Base-by-base conservation (phyloP, 2,329 filamentous ascomycete genomes). In the Lasiodiplodia gonubiensis region DNA sequence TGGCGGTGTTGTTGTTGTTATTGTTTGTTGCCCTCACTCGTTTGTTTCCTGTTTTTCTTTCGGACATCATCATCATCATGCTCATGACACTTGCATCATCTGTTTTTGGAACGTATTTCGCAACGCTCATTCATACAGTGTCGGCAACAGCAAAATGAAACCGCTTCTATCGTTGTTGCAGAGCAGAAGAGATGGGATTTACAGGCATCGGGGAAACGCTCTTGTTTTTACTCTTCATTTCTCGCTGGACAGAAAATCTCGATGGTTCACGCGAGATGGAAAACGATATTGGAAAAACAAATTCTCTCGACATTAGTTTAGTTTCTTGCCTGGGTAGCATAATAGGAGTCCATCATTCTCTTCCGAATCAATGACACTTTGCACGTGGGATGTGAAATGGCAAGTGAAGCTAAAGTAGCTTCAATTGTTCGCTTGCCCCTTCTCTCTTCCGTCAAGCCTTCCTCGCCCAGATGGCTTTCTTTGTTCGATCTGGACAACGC, bases 311-410 rank as follows among this genome's bases (percentile, higher is more conserved):
- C 42, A 23, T 49, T 5, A 21, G 5, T 63, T n/a, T 46, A 51
- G 59, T 46, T 39, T 7, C 12, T 37, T 35, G 30, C 18, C 23
- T 51, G 46, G 42, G 42, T 51, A 63, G 59, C 59, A 63, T 63
- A 63, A 63, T 63, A 63, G 59, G 59, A 63, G 59, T 63, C 59
- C 33, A 48, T 51, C 59, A 37, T 63, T 63, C 59, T 51, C 30
- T 63, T 37, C 7, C 4, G 3, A 51, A 8, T 5, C 4, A 30
- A 27, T 21, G 18, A 21, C 27, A 10, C 7, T 55, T 12, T 39
- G 53, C 11, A 21, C 0, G 42, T 21, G 12, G 7, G 18, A n/a
- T 46, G 49, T 27, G 18, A n/a, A n/a, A 30, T 30, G 30, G 30
- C 30, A 30, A 8, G 49, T 52, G 42, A 46, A 21, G 39, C 1